Conservation (phyloP, 176 grass and related monocot species). For the Pontederia crassipes region DNA sequence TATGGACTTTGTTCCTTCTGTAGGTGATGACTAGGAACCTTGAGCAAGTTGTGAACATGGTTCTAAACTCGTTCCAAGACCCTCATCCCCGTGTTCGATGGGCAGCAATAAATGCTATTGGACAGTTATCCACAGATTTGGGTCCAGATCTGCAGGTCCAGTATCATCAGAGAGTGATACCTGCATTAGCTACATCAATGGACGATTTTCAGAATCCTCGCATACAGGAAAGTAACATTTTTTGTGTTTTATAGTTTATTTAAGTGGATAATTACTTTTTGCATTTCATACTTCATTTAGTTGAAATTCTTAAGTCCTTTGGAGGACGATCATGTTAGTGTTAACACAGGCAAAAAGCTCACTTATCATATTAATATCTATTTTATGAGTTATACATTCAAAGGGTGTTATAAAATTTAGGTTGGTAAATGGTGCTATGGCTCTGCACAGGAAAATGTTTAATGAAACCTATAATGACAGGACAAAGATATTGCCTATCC, state of each 20-base stretch:
- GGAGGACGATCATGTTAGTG: too few species aligned
- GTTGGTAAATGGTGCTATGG: too few species aligned
- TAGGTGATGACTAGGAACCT: conserved; percentile 97
- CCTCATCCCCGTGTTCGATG: conserved; percentile 84
- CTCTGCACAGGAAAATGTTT: too few species aligned
- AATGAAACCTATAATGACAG: too few species aligned
- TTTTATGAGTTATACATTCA: too few species aligned
- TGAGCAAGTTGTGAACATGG: conserved; percentile 90
- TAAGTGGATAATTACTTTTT: not conserved
- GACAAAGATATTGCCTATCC: too few species aligned
- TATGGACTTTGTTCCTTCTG: conserved; percentile 2
- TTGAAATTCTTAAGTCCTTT: not conserved
- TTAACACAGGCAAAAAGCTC: too few species aligned
- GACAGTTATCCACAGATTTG: conserved; percentile 91
- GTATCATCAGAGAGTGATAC: conserved; percentile 79
- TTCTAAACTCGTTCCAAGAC: conserved; percentile 74
- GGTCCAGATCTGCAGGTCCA: conserved; percentile 92
- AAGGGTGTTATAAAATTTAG: too few species aligned
- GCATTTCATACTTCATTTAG: not conserved
- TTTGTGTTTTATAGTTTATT: not conserved
- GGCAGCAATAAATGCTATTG: conserved; percentile 94
- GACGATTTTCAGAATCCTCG: conserved; percentile 97
- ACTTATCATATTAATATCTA: too few species aligned
- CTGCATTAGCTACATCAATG: conserved; percentile 85
- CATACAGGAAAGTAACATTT: conserved; percentile 51